A percentile compares a stretch with the other conserved stretches of the same genome.
Evolutionary conservation across 495 filamentous ascomycete genomes (phyloP).

Genomic region (Rhypophila decipiens): DNA sequence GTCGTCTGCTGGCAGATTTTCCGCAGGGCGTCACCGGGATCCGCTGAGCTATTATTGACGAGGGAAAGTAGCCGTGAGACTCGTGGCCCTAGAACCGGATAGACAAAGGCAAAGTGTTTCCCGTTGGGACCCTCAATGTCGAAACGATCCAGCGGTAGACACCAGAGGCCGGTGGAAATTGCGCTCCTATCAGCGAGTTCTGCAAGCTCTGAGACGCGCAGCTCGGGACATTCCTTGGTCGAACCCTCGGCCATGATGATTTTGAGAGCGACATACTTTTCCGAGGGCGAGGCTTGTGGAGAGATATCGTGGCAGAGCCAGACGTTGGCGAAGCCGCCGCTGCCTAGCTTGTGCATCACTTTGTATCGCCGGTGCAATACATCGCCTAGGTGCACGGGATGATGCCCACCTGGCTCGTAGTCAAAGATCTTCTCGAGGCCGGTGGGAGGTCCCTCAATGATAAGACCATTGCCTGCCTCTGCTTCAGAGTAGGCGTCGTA

Average conservation of each 20-base stretch:
- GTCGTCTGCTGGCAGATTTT: conserved; percentile 16
- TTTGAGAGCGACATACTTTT: conserved; percentile 9
- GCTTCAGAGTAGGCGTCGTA: no score
- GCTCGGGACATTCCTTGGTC: conserved; percentile 9
- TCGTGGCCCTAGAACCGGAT: conserved; percentile 22
- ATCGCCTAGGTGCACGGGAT: background rate
- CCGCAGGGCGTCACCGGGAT: conserved; percentile 1
- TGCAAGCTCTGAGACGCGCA: conserved; percentile 3
- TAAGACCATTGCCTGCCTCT: background rate
- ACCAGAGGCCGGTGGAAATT: background rate
- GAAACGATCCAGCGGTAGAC: conserved; percentile 22
- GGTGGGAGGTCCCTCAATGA: background rate
- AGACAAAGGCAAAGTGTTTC: conserved; percentile 25
- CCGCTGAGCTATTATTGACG: no score
- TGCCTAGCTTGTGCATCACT: conserved; percentile 36
- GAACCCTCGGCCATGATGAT: conserved; percentile 23
- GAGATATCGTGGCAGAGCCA: conserved; percentile 24
- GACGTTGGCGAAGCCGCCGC: conserved; percentile 36
- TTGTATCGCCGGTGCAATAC: background rate
- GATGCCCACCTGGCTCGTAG: background rate
- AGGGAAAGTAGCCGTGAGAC: no score
- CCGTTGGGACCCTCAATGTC: conserved; percentile 27
- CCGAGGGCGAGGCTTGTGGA: background rate
- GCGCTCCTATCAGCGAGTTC: conserved; percentile 3
- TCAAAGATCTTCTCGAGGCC: background rate